These are phyloP conservation scores for Hura crepitans DNA, from an alignment of 441 rosid genomes.

Conservation along the genomic window DNA sequence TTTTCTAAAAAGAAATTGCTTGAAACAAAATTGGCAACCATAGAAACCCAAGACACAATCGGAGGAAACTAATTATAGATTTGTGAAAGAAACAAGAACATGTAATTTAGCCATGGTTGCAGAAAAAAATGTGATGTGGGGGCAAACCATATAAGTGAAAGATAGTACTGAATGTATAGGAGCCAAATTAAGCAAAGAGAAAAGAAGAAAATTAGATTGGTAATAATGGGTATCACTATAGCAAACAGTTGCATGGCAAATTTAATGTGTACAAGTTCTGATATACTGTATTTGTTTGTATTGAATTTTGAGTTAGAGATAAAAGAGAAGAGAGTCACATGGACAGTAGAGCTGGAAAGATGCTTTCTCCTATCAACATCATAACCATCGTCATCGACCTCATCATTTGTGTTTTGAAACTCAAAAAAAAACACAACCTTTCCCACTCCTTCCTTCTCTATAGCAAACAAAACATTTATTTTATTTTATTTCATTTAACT, in stretches of 20 bases:
- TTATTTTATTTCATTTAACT: no score
- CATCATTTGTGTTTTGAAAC: slow-evolving; percentile 49
- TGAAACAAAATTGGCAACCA: neutral
- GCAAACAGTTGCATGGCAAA: slow-evolving; percentile 10
- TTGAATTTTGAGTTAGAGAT: neutral
- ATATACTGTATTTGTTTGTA: no score
- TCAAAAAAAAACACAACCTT: slow-evolving; percentile 18
- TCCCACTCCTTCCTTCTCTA: slow-evolving; percentile 6
- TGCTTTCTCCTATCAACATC: slow-evolving; percentile 34
- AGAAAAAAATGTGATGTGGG: no score
- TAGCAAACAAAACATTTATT: neutral
- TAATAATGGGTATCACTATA: neutral
- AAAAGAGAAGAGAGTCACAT: slow-evolving; percentile 21
- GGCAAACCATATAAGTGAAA: no score
- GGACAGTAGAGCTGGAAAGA: slow-evolving; percentile 40
- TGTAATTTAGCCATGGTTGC: neutral
- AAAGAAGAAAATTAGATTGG: neutral
- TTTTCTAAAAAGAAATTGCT: neutral
- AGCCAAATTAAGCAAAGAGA: neutral
- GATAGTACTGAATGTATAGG: neutral
- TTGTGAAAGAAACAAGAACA: neutral
- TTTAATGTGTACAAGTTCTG: no score
- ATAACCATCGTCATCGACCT: slow-evolving; percentile 35
- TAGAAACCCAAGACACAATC: neutral
- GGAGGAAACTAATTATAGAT: neutral